Evolutionary conservation across 148 eudicot species (phyloP), one percentile per base, ranked within the genome.

Genomic region (Cornus suecica): DNA sequence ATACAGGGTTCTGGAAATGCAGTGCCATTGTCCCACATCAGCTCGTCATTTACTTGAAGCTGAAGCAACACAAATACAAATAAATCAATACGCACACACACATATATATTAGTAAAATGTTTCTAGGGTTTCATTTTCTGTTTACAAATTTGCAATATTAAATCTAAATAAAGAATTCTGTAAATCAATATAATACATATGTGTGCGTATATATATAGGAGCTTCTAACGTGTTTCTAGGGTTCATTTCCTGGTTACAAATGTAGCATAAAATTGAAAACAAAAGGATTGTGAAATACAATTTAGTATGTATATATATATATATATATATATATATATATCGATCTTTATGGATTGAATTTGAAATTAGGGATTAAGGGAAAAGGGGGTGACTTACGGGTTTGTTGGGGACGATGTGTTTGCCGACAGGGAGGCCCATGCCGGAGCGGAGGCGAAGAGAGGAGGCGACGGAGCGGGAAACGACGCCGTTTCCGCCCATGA

Each of bases 351-450:
- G n/a, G n/a, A n/a, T n/a, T n/a, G n/a, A n/a, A 8, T 9, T 10
- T 0, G 25, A 25, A 15, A 24, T 62, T 29, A 14, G 78, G 51
- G 32, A 31, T 65, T 20, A 11, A 29, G 75, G 20, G 22, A 1
- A 37, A 1, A 26, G 24, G 24, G 10, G 16, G 56, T 58, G 26
- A 25, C 22, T 78, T 70, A 94, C 93, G 62, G 97, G 95, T 56
- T 92, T 94, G 73, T 88, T 82, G 72, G 93, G 98, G 80, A 94
- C 90, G 86, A 91, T 84, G 84, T 90, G 94, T 73, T 89, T 91
- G 74, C 97, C 98, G 83, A 88, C 94, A 74, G 98, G 97, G 22
- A 94, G 93, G 30, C 97, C 99, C 94, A 94, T 89, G 48, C 99
- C 97, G 41, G 97, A 82, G 62, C 97, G 91, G 45, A 78, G 89